Percentiles rank a stretch among this genome's conserved stretches.
Conservation (phyloP, 2,329 filamentous ascomycete species). For the Penicillium crustosum region DNA sequence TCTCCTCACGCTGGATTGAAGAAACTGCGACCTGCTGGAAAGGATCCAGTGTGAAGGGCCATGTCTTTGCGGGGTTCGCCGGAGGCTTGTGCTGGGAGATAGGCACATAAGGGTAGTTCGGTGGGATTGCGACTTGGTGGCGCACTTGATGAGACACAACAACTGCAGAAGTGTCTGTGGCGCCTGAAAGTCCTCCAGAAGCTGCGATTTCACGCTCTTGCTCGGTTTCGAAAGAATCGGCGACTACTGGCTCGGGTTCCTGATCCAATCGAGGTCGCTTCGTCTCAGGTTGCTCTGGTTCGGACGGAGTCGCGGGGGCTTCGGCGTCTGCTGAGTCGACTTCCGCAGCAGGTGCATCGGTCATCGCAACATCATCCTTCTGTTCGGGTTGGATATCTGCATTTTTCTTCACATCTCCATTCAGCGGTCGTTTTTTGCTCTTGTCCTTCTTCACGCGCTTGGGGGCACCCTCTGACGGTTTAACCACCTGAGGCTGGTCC, state of each 20-base stretch:
- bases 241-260: constrained; percentile 76
- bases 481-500: constrained; percentile 56
- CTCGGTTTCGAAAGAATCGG: constrained; percentile 92
- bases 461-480: constrained; percentile 31
- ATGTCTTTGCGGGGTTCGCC: constrained; percentile 77
- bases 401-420: constrained; percentile 68
- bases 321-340: constrained; percentile 19
- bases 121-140: constrained; percentile 93
- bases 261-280: constrained; percentile 54
- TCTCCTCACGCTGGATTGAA: constrained; percentile 94
- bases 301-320: constrained; percentile 25
- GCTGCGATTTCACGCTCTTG: constrained; percentile 87
- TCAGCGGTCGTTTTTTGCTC: constrained; percentile 83
- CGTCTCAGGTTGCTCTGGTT: constrained; percentile 42
- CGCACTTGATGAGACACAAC: constrained; percentile 96
- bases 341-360: constrained; percentile 23
- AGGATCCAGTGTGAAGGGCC: constrained; percentile 89
- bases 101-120: constrained; percentile 92
- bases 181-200: constrained; percentile 65
- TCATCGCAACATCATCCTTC: constrained; percentile 25
- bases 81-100: constrained; percentile 93
- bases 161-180: constrained; percentile 64
- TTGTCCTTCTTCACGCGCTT: constrained; percentile 55
- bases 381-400: constrained; percentile 33
- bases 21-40: constrained; percentile 95